A percentile compares a stretch with the other conserved stretches of the same genome.
Conservation (phyloP, 345 rosid genomes). For the Camelina neglecta region DNA sequence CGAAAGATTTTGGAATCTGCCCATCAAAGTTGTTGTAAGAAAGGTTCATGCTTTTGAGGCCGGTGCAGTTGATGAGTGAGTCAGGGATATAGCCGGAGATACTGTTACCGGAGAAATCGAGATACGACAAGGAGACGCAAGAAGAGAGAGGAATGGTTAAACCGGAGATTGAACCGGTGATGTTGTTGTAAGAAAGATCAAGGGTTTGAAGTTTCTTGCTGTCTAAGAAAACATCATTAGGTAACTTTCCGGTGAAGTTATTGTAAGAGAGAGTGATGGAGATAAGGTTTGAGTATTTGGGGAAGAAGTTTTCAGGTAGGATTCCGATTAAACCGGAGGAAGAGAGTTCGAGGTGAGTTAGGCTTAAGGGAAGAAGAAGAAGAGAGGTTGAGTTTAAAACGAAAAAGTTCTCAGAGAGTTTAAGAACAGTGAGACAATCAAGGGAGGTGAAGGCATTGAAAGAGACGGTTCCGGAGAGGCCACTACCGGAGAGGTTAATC, state of each 20-base stretch:
- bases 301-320: constrained; percentile 63
- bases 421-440: constrained; percentile 62
- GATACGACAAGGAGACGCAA: constrained; percentile 63
- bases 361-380: constrained; percentile 68
- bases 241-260: constrained; percentile 71
- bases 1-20: constrained; percentile 66
- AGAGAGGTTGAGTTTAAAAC: constrained; percentile 67
- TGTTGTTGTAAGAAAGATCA: constrained; percentile 81
- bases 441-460: constrained; percentile 67
- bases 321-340: constrained; percentile 64
- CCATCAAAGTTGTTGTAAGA: constrained; percentile 68
- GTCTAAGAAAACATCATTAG: constrained; percentile 56
- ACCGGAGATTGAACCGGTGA: constrained; percentile 82
- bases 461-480: constrained; percentile 61
- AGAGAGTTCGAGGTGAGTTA: constrained; percentile 74
- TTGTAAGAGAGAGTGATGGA: constrained; percentile 62
- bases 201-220: constrained; percentile 69
- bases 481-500: constrained; percentile 66
- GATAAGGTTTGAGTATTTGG: constrained; percentile 62
- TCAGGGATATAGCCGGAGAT: constrained; percentile 60
- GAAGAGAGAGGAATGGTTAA: constrained; percentile 55
- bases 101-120: constrained; percentile 75
- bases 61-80: constrained; percentile 78
- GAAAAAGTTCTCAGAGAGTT: constrained; percentile 65
- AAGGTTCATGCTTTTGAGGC: constrained; percentile 65